Evolutionary conservation across 164 flowering plant species (phyloP), one percentile per base, ranked within the genome.

Genomic region (Berberis thunbergii): DNA sequence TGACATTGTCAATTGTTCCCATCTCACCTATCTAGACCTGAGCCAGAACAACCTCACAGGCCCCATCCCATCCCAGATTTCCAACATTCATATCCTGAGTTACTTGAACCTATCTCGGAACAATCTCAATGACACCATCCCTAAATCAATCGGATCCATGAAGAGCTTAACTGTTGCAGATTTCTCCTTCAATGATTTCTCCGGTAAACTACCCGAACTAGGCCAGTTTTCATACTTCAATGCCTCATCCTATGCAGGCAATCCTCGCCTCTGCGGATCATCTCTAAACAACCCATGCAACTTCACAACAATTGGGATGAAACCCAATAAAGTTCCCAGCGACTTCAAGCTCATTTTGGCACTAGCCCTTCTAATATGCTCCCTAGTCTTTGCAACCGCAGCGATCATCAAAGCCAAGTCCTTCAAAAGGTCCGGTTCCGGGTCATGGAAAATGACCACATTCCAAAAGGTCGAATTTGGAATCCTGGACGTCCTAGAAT

Each of bases 111-210:
- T 94, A 41, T 91, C 98, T 5, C 71, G 89, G 62, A 94, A 94
- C 76, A 84, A 81, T 67, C 75, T 94, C 57, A 84, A 66, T 65
- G 75, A 81, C 13, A 42, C 78, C 68, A 82, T 94, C 45, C 98
- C 98, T 45, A 81, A 63, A 63, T 78, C 88, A 3, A 74, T 94
- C 38, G 97, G 91, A 2, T 72, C 81, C 59, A 86, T 94, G 89
- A 88, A 81, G 63, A 87, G 95, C 73, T 87, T 94, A 70, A 90
- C 95, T 0, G 75, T 63, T 10, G 96, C 89, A 2, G 98, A 94
- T 73, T 94, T 94, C 74, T 91, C 98, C 62, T 91, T 83, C 91
- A 94, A 94, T 64, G 83, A 90, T 54, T 76, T 94, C 69, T 82
- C 88, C 0, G 98, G 98, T 1, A 80, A 74, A 69, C 62, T 94